Base-by-base conservation (phyloP, 192 early-diverging fungal genomes). In the Podila minutissima region DNA sequence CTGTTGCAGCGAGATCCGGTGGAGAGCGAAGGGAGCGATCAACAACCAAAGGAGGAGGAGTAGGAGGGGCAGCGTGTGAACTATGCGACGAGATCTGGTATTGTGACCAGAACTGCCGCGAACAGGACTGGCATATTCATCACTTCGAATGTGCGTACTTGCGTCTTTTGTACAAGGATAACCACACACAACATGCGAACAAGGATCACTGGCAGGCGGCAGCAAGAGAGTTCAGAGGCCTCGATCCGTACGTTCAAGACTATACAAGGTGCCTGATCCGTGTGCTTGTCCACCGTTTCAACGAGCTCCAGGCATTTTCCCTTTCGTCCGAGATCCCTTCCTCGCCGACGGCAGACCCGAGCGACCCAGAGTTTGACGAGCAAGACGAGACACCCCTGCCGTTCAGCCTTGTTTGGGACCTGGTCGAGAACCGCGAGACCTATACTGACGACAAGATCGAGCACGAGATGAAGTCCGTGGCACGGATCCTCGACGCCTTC, bases 401-500 rank as follows among this genome's bases (percentile, higher is more conserved):
- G 8, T 74, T 57, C 24, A n/a, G 41, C 4, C 17, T 2, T 41
- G 31, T 74, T 8, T 28, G 41, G 22, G 59, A 67, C 1, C 26
- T 74, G 38, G 66, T 68, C 9, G 59, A 62, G 50, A 74, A 68
- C 37, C 60, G 29, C 8, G 28, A 13, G 32, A 15, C 12, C 0
- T 67, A 37, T 32, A 4, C 73, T 10, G 55, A 46, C 4, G 65
- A 62, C 0, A 29, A 37, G 49, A 17, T 74, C 2, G 46, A 62
- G 17, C 66, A 66, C 9, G 59, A 60, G 4, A 55, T 74, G 59
- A 37, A 19, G 50, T 35, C 67, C 62, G 73, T 74, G 2, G 60
- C 66, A 19, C 58, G 37, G 28, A 49, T 74, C 48, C 29, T 74
- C 46, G 64, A 74, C 24, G 72, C 72, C 4, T 71, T 62, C 13